phyloP scores from a whole-genome alignment of 371 early-diverging fungal species.

The Mucor irregularis region DNA sequence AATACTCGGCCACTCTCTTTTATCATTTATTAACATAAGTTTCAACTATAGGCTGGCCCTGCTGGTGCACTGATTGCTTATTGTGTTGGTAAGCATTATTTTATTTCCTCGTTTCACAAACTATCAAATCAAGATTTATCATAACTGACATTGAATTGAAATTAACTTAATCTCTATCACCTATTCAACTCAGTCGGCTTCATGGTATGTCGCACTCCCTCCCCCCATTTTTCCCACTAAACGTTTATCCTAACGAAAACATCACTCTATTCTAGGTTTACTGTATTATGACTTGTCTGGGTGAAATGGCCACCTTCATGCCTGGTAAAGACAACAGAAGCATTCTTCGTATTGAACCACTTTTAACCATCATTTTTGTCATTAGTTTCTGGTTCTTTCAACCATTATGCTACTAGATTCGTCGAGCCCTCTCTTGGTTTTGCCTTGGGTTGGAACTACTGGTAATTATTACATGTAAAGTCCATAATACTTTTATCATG shows the following conservation, averaged over 20 bases:
- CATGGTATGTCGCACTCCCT: slow-evolving; percentile 28
- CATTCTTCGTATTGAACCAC: neutral
- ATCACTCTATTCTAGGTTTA: slow-evolving; percentile 58
- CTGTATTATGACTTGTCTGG: slow-evolving; percentile 79
- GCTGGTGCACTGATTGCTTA: slow-evolving; percentile 78
- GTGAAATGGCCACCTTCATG: slow-evolving; percentile 83
- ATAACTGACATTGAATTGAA: slow-evolving; percentile 2
- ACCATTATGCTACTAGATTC: slow-evolving; percentile 80
- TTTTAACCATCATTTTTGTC: neutral
- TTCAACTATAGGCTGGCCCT: slow-evolving; percentile 86
- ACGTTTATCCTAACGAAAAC: neutral
- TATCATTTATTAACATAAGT: slow-evolving; percentile 8
- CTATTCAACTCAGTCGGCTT: slow-evolving; percentile 43
- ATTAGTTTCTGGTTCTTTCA: slow-evolving; percentile 79
- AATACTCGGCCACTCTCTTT: neutral
- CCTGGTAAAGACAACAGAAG: slow-evolving; percentile 28
- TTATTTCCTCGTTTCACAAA: slow-evolving; percentile 1
- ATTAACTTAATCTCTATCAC: slow-evolving; percentile 2
- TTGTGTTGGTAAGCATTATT: slow-evolving; percentile 56
- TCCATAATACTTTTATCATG: neutral
- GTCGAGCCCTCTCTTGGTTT: slow-evolving; percentile 83
- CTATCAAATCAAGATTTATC: slow-evolving; percentile 1
- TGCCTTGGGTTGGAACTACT: slow-evolving; percentile 69
- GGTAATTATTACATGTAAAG: slow-evolving; percentile 28
- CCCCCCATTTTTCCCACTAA: neutral